Evolutionary conservation across 1,284 basidiomycete genomes (phyloP), one percentile per base, ranked within the genome.

Genomic region (Apiotrichum brassicae): DNA sequence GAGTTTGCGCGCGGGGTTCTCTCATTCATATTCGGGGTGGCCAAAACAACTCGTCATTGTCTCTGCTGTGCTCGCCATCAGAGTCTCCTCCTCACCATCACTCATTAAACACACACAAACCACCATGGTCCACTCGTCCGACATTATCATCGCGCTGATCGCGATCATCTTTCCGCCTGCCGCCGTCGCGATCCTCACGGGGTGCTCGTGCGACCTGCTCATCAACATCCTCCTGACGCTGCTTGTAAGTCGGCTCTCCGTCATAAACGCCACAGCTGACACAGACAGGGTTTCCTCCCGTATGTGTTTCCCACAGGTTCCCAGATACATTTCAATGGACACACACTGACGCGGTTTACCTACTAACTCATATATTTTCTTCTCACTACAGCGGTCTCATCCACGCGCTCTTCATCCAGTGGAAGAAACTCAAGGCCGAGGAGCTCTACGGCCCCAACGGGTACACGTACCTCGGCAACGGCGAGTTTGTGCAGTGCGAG

Each of bases 161-260:
- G 54, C 88, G 16, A 87, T 94, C 67, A 62, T 78, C 60, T 76
- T 77, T 68, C 77, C 77, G 3, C 77, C 77, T 22, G 74, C 73
- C 3, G 72, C 85, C 0, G 86, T 82, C 8, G 80, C 76, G 1
- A 82, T 88, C 64, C 76, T 89, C 57, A 82, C 85, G 2, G 86
- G 86, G 22, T 88, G 85, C 70, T 78, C 79, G 49, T 86, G 84
- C 64, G 86, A 88, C 69, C 76, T 88, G 34, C 77, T 88, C 57
- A 87, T 91, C 75, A 88, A 86, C 74, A 80, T 88, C 53, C 71
- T 49, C 4, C 53, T 63, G 13, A 61, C 60, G 9, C 25, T 56
- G 6, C 48, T 63, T 14, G 61, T 59, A 40, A 36, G 56, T 51
- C 13, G 14, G 20, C 25, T 18, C 22, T 30, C 28, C 14, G 28